These are phyloP conservation scores for Durotheca rogersii DNA, from an alignment of 495 filamentous ascomycete genomes.

Conservation along the genomic window DNA sequence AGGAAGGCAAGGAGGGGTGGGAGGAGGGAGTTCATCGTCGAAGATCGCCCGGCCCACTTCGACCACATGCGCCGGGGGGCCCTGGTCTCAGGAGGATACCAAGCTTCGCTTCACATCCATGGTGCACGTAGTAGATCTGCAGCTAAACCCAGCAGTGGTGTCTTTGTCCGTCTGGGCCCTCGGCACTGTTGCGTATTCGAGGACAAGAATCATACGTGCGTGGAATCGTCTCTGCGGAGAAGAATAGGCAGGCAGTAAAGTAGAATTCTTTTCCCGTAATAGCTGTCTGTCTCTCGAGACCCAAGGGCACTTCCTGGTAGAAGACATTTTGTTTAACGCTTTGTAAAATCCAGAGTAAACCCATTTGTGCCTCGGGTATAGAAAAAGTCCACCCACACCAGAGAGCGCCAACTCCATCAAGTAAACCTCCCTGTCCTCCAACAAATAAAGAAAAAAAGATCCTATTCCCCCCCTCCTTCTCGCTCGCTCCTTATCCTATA, in stretches of 20 bases:
- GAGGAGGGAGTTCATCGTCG: not conserved
- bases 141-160: too few relatives aligned
- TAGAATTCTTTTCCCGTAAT: not conserved
- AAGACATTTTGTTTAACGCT: not conserved
- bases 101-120: too few relatives aligned
- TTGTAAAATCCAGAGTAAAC: not conserved
- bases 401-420: not conserved
- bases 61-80: not conserved
- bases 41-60: not conserved
- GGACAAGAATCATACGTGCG: not conserved
- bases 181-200: too few relatives aligned
- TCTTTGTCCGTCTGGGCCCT: too few relatives aligned
- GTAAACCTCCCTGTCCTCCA: not conserved
- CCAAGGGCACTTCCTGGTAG: not conserved
- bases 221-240: not conserved
- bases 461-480: not conserved
- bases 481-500: not conserved
- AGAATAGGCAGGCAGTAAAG: not conserved
- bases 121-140: too few relatives aligned
- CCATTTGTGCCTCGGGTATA: not conserved
- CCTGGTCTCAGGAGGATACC: not conserved
- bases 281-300: not conserved
- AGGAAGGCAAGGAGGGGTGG: too few relatives aligned
- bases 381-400: not conserved
- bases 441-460: too few relatives aligned